These are phyloP conservation scores for Agrocybe chaxingu DNA, from an alignment of 768 basidiomycete species.

Conservation along the genomic window DNA sequence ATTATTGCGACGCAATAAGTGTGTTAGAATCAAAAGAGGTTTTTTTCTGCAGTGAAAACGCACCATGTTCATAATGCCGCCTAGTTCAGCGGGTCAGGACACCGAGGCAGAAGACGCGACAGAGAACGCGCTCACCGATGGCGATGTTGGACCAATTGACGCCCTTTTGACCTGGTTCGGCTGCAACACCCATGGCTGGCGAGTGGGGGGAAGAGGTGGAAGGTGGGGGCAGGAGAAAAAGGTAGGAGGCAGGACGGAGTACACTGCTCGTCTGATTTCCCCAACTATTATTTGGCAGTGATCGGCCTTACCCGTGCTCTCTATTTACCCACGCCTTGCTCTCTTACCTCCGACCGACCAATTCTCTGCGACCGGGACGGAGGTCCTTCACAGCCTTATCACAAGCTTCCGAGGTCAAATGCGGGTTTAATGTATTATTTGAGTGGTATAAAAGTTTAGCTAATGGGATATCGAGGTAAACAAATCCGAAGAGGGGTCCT, in stretches of 20 bases:
- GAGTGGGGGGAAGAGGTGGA: slow-evolving; percentile 18
- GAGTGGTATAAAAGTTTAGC: background rate
- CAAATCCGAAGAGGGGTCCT: background rate
- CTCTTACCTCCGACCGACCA: slow-evolving; percentile 4
- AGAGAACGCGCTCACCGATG: slow-evolving; percentile 59
- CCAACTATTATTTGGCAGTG: slow-evolving; percentile 26
- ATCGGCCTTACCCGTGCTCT: slow-evolving; percentile 32
- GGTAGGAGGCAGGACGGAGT: slow-evolving; percentile 15
- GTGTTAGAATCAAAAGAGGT: background rate
- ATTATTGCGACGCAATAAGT: slow-evolving; percentile 8
- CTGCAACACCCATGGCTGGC: slow-evolving; percentile 70
- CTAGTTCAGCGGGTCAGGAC: slow-evolving; percentile 36
- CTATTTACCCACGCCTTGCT: slow-evolving; percentile 1
- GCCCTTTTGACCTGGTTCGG: slow-evolving; percentile 89
- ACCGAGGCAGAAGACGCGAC: slow-evolving; percentile 9
- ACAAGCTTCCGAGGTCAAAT: background rate
- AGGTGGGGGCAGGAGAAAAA: slow-evolving; percentile 18
- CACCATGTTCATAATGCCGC: slow-evolving; percentile 99
- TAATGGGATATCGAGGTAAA: background rate
- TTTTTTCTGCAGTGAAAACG: slow-evolving; percentile 12
- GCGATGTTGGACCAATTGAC: slow-evolving; percentile 95
- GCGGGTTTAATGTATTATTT: slow-evolving; percentile 1
- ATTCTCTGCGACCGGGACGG: background rate
- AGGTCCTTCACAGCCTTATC: background rate
- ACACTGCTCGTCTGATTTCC: slow-evolving; percentile 18